phyloP scores from a whole-genome alignment of 2,329 filamentous ascomycete species.

The Chaetoscypha palmicola region DNA sequence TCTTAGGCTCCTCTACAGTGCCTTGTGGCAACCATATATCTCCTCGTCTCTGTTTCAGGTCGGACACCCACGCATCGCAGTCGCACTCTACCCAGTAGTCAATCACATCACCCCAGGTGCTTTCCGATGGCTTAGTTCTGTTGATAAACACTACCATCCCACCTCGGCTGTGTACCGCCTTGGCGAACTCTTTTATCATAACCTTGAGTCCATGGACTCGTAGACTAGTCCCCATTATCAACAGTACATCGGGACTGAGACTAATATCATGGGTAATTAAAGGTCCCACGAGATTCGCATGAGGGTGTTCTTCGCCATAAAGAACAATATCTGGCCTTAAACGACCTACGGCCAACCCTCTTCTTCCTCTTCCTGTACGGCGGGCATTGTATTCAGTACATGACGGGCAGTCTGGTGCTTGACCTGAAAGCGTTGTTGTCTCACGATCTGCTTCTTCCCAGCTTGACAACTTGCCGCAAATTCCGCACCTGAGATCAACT shows the following conservation, averaged over 20 bases:
- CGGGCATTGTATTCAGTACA: conserved; percentile 57
- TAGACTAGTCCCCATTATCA: conserved; percentile 65
- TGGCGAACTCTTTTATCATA: conserved; percentile 64
- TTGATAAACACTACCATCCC: conserved; percentile 69
- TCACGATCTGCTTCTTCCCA: conserved; percentile 51
- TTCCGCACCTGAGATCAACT: conserved; percentile 55
- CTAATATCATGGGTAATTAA: conserved; percentile 62
- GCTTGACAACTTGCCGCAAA: conserved; percentile 49
- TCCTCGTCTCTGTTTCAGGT: conserved; percentile 37
- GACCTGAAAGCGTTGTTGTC: conserved; percentile 45
- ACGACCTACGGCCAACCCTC: conserved; percentile 59
- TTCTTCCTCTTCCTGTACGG: conserved; percentile 57
- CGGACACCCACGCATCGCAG: conserved; percentile 64
- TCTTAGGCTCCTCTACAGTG: conserved; percentile 13
- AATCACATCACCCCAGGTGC: conserved; percentile 64
- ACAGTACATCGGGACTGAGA: conserved; percentile 56
- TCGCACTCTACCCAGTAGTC: conserved; percentile 72
- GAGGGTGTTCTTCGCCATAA: conserved; percentile 67
- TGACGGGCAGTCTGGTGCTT: conserved; percentile 60
- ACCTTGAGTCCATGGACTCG: conserved; percentile 65
- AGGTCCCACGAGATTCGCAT: conserved; percentile 59
- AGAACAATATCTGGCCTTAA: conserved; percentile 66
- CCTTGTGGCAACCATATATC: conserved; percentile 30
- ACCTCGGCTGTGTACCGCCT: conserved; percentile 56
- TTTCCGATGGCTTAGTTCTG: conserved; percentile 64